Conservation (phyloP, 2,329 filamentous ascomycete genomes). For the Botryotinia convoluta region DNA sequence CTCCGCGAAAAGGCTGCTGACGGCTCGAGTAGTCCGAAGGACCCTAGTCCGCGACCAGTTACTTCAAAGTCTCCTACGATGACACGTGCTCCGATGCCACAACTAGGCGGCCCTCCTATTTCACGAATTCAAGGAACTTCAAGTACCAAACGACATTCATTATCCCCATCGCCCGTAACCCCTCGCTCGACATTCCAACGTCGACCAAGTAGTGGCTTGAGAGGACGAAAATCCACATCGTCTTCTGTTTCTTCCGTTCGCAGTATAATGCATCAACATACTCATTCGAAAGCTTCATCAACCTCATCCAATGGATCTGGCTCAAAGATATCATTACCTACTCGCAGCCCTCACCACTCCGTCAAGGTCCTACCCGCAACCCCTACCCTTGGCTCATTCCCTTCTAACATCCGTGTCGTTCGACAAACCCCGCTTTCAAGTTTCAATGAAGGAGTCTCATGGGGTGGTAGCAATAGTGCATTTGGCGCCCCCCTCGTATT, state of each 20-base stretch:
- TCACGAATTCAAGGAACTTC: slow-evolving; percentile 42
- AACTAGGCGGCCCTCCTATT: slow-evolving; percentile 35
- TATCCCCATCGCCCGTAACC: slow-evolving; percentile 84
- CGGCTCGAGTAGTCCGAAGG: slow-evolving; percentile 47
- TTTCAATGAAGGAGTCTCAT: slow-evolving; percentile 56
- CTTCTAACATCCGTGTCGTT: slow-evolving; percentile 81
- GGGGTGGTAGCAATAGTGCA: slow-evolving; percentile 53
- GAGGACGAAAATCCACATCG: slow-evolving; percentile 92
- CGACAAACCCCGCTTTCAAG: slow-evolving; percentile 54
- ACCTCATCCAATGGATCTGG: slow-evolving; percentile 79
- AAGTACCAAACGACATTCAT: slow-evolving; percentile 69
- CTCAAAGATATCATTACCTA: slow-evolving; percentile 63
- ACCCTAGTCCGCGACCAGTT: slow-evolving; percentile 58
- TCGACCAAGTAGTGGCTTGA: slow-evolving; percentile 76
- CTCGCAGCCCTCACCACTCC: slow-evolving; percentile 77
- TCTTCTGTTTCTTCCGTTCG: slow-evolving; percentile 92
- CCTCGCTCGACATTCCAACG: slow-evolving; percentile 77
- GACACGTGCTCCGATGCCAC: slow-evolving; percentile 38
- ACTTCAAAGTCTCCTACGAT: slow-evolving; percentile 47
- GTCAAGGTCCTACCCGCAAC: slow-evolving; percentile 95
- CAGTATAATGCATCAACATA: slow-evolving; percentile 81
- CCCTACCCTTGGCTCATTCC: slow-evolving; percentile 71
- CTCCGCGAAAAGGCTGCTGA: slow-evolving; percentile 50
- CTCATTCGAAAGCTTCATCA: slow-evolving; percentile 91
- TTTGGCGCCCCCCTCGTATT: slow-evolving; percentile 62